Evolutionary conservation across 345 rosid genomes (phyloP).

Genomic region (Iberis pinnata): DNA sequence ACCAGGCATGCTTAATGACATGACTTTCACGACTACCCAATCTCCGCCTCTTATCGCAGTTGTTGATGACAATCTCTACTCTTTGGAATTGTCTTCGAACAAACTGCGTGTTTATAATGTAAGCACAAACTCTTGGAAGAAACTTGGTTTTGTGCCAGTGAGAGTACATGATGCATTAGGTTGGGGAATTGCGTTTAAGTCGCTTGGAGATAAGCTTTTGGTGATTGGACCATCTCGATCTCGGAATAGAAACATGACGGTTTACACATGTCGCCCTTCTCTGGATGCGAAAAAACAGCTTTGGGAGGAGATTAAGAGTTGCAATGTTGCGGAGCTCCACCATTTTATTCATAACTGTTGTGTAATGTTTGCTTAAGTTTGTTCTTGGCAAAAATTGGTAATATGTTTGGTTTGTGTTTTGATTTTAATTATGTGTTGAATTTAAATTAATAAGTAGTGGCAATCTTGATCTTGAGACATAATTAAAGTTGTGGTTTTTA

Average conservation of each 20-base stretch:
- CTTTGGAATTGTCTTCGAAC: constrained; percentile 58
- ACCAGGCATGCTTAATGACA: constrained; percentile 46
- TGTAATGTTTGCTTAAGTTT: constrained; percentile 69
- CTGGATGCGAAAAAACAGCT: constrained; percentile 32
- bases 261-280: constrained; percentile 61
- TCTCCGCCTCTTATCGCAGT: constrained; percentile 84
- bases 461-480: no score
- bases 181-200: constrained; percentile 95
- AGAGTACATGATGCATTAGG: constrained; percentile 66
- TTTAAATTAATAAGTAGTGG: no score
- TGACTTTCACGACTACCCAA: constrained; percentile 41
- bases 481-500: no score
- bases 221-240: constrained; percentile 63
- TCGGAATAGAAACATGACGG: constrained; percentile 47
- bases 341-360: constrained; percentile 76
- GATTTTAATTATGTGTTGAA: no score
- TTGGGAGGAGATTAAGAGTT: constrained; percentile 57
- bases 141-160: constrained; percentile 64
- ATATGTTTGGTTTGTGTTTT: no score
- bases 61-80: constrained; percentile 60
- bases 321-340: constrained; percentile 48
- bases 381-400: no score
- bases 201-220: constrained; percentile 68
- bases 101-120: constrained; percentile 56
- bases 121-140: constrained; percentile 59